Evolutionary conservation across 2,329 filamentous ascomycete genomes (phyloP), one percentile per base, ranked within the genome.

Genomic region (Trichophyton verrucosum): DNA sequence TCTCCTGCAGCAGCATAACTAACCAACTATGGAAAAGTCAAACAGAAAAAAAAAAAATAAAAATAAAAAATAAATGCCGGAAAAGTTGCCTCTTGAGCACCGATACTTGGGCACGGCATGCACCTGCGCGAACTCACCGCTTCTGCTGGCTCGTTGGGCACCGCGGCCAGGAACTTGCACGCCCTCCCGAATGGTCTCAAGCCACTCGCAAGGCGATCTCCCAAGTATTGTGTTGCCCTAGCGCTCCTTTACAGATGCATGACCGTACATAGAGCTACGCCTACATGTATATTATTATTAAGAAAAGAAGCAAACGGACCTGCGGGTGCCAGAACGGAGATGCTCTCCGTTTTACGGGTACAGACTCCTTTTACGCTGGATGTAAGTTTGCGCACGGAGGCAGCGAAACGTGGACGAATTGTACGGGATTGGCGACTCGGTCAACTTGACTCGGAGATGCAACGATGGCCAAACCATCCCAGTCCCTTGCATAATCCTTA

Each of bases 381-480:
- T 38, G 33, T 33, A 55, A 30, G 51, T 55, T 55, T 55, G 51
- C 51, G 51, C 51, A 55, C 51, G 22, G 46, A 55, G 51, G 17
- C 51, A 33, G 51, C 51, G 51, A 33, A 55, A 55, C 51, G 51
- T 55, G 51, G 51, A 55, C 51, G 51, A 55, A 55, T 55, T 55
- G 51, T 55, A 55, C 51, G 27, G 27, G 51, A 55, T 36, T 13
- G 27, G 51, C 51, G 15, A 38, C 51, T 9, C 27, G 7, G 51
- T 38, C 51, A 36, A n/a, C 9, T 55, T 55, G 22, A 20, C 51
- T 36, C 27, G 51, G 51, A 55, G 51, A 55, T 55, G 51, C 51
- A 51, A 51, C 46, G 20, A 55, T 44, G 27, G 27, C 27, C 51
- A 55, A 55, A 36, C 30, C 6, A 51, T 51, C 46, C 46, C 9